Evolutionary conservation across 495 filamentous ascomycete species (phyloP).

Genomic region (Bacidia gigantensis): DNA sequence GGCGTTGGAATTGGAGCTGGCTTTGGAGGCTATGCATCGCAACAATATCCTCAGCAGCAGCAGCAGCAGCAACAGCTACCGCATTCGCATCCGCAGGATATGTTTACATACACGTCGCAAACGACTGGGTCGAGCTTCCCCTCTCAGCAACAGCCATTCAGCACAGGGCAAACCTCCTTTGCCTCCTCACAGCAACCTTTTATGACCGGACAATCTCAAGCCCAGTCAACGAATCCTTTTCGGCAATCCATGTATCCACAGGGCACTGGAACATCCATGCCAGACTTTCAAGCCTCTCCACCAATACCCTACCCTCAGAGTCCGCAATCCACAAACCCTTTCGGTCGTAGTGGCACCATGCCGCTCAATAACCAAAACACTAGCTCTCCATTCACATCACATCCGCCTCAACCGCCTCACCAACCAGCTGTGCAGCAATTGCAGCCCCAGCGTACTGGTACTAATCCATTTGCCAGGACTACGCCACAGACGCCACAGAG

Average conservation of each 20-base stretch:
- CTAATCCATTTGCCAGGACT: slow-evolving; percentile 39
- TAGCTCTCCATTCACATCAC: slow-evolving; percentile 29
- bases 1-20: slow-evolving; percentile 71
- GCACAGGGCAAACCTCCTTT: slow-evolving; percentile 9
- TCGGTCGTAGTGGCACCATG: slow-evolving; percentile 43
- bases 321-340: slow-evolving; percentile 74
- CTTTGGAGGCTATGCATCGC: slow-evolving; percentile 75
- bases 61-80: slow-evolving; percentile 11
- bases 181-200: slow-evolving; percentile 22
- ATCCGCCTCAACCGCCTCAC: slow-evolving; percentile 17
- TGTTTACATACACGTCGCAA: slow-evolving; percentile 50
- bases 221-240: slow-evolving; percentile 74
- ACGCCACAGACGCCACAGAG: slow-evolving; percentile 28
- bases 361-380: slow-evolving; percentile 20
- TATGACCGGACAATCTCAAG: slow-evolving; percentile 27
- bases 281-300: slow-evolving; percentile 22
- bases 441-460: slow-evolving; percentile 28
- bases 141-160: slow-evolving; percentile 30
- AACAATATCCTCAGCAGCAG: slow-evolving; percentile 30
- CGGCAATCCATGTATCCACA: slow-evolving; percentile 67
- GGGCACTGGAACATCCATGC: slow-evolving; percentile 30
- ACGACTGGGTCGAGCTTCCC: slow-evolving; percentile 33
- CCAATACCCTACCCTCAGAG: slow-evolving; percentile 31
- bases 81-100: slow-evolving; percentile 27
- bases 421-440: slow-evolving; percentile 31